phyloP scores from a whole-genome alignment of 306 rosid species.

The Quercus robur region DNA sequence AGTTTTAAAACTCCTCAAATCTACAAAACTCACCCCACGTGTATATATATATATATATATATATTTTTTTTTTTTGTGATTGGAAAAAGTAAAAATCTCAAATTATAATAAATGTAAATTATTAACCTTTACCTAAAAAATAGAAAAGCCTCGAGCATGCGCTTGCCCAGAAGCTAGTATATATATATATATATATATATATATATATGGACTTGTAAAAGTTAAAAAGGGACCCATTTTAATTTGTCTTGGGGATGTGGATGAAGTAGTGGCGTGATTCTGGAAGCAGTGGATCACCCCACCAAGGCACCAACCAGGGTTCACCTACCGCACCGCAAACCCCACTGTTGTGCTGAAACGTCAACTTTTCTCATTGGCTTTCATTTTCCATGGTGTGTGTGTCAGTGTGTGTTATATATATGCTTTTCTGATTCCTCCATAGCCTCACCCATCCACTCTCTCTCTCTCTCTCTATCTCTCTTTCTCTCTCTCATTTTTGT shows the following conservation, averaged over 20 bases:
- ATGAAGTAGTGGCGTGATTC: background rate
- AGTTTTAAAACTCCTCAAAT: too few relatives aligned
- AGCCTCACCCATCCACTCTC: background rate
- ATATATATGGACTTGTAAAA: too few relatives aligned
- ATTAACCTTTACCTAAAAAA: too few relatives aligned
- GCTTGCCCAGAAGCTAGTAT: accelerated
- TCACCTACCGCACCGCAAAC: conserved; percentile 8
- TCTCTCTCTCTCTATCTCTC: background rate
- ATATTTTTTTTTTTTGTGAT: too few relatives aligned
- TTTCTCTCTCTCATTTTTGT: background rate
- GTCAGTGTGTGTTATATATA: too few relatives aligned
- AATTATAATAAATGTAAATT: too few relatives aligned
- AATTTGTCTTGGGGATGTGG: background rate
- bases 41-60: too few relatives aligned
- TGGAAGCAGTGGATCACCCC: background rate
- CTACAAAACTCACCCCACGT: too few relatives aligned
- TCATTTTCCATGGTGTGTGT: background rate
- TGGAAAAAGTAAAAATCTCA: too few relatives aligned
- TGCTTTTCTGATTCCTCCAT: background rate
- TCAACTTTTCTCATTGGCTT: background rate
- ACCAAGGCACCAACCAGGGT: background rate
- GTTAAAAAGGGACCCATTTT: too few relatives aligned
- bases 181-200: too few relatives aligned
- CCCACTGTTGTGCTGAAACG: background rate
- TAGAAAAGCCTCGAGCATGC: too few relatives aligned